Conservation (phyloP, 23 red algal genomes). For the Gracilaria domingensis region DNA sequence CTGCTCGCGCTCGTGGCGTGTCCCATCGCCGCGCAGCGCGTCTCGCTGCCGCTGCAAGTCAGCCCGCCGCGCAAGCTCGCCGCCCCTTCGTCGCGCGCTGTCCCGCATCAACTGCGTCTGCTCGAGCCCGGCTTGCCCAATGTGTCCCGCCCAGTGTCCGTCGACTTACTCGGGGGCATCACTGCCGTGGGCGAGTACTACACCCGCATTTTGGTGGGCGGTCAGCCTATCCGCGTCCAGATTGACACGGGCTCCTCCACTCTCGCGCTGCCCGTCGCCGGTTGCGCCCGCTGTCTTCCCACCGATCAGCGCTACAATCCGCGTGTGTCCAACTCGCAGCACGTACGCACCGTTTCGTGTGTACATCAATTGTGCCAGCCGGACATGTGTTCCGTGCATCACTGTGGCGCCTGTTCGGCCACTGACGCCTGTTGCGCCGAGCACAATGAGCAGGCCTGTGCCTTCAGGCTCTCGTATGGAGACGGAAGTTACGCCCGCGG, state of each 20-base stretch:
- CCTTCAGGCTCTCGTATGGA: slow-evolving; percentile 77
- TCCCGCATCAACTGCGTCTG: neutral
- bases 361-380: slow-evolving; percentile 72
- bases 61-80: neutral
- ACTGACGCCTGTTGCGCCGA: slow-evolving; percentile 86
- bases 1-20: slow-evolving; percentile 9
- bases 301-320: slow-evolving; percentile 91
- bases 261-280: slow-evolving; percentile 76
- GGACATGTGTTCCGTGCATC: slow-evolving; percentile 64
- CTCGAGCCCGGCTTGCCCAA: slow-evolving; percentile 27
- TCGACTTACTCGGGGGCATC: slow-evolving; percentile 87
- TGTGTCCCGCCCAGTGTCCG: slow-evolving; percentile 41
- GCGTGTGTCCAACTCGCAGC: slow-evolving; percentile 25
- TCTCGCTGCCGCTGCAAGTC: slow-evolving; percentile 15
- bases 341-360: slow-evolving; percentile 58
- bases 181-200: slow-evolving; percentile 94
- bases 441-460: slow-evolving; percentile 70
- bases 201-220: slow-evolving; percentile 78
- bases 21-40: neutral
- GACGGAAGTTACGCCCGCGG: slow-evolving; percentile 84
- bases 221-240: slow-evolving; percentile 88
- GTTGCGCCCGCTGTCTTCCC: slow-evolving; percentile 72
- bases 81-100: neutral
- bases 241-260: slow-evolving; percentile 94
- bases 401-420: slow-evolving; percentile 72